These are phyloP conservation scores for Castanea mollissima DNA, from an alignment of 306 rosid genomes.

Conservation along the genomic window DNA sequence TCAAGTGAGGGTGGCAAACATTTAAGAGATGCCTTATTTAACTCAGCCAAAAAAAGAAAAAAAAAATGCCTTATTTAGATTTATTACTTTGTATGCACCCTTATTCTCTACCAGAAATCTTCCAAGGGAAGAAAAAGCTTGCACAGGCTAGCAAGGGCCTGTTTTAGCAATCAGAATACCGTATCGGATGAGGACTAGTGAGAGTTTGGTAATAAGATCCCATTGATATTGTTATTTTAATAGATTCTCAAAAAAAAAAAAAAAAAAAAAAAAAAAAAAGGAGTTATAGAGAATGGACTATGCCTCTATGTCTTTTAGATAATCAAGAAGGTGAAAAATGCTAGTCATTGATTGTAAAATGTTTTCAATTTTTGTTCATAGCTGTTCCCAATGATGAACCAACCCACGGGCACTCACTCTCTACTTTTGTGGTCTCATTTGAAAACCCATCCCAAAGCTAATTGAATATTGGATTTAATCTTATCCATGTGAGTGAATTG, in stretches of 20 bases:
- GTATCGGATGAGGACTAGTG: conserved; percentile 12
- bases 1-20: background rate
- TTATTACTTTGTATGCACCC: background rate
- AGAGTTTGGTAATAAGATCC: conserved; percentile 5
- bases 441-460: background rate
- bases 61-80: background rate
- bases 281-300: no score
- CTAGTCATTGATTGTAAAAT: background rate
- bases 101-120: background rate
- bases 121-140: background rate
- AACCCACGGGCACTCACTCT: background rate
- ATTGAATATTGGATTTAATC: no score
- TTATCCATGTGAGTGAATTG: no score
- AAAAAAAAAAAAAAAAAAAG: no score
- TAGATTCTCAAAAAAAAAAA: no score
- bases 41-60: no score
- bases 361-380: background rate
- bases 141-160: background rate
- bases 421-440: background rate
- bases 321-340: background rate
- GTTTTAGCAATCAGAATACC: background rate
- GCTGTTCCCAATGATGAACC: no score
- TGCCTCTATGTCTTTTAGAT: background rate
- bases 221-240: background rate
- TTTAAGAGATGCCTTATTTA: background rate